Percentiles rank a stretch among this genome's conserved stretches.
These are phyloP conservation scores for Zostera marina DNA, from an alignment of 116 monocot genomes.

Conservation along the genomic window DNA sequence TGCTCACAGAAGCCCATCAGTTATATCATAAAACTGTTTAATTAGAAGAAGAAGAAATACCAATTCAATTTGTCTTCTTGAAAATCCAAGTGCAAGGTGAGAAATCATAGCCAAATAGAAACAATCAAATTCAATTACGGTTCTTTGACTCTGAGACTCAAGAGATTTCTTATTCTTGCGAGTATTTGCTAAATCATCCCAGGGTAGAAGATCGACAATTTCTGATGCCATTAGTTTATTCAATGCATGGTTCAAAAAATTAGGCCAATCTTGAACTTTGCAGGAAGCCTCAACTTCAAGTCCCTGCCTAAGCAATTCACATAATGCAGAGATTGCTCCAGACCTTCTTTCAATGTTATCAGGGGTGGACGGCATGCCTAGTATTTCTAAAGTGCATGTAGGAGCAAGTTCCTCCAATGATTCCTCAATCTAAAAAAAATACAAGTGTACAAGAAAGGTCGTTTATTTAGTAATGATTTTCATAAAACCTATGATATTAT, in stretches of 20 bases:
- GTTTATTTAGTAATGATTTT: background rate
- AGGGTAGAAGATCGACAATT: constrained; percentile 81
- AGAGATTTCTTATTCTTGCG: constrained; percentile 87
- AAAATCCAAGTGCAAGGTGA: constrained; percentile 81
- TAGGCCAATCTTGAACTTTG: constrained; percentile 89
- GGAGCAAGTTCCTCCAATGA: constrained; percentile 95
- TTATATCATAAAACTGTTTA: background rate
- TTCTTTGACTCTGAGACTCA: constrained; percentile 79
- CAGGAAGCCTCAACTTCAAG: constrained; percentile 79
- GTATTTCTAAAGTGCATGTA: constrained; percentile 77
- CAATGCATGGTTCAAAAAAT: constrained; percentile 66
- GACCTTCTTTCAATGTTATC: constrained; percentile 64
- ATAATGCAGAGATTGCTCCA: constrained; percentile 69
- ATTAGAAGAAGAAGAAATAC: constrained; percentile 20
- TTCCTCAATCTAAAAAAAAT: constrained; percentile 67
- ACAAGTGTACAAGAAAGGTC: constrained; percentile 5
- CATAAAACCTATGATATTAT: background rate
- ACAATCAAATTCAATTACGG: constrained; percentile 71
- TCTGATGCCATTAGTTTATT: constrained; percentile 57
- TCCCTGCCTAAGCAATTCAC: constrained; percentile 86
- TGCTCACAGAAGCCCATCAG: background rate
- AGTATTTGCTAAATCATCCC: constrained; percentile 54
- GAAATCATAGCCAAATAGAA: constrained; percentile 78
- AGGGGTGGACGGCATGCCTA: constrained; percentile 50
- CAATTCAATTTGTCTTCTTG: constrained; percentile 67